Conservation (phyloP, 2,329 filamentous ascomycete species). For the Graphilbum sp. region DNA sequence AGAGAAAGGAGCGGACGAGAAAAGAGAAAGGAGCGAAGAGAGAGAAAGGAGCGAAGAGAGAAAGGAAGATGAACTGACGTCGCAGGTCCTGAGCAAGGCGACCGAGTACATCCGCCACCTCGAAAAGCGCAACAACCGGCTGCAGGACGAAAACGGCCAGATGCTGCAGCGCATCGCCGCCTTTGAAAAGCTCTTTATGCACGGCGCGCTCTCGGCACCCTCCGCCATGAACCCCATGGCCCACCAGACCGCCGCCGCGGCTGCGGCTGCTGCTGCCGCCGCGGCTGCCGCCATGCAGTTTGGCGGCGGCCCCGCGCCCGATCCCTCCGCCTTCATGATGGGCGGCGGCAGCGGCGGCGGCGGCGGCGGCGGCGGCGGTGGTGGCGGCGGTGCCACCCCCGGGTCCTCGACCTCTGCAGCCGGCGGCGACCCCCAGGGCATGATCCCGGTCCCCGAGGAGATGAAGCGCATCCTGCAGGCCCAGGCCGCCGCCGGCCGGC, state of each 20-base stretch:
- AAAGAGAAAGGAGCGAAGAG: no score
- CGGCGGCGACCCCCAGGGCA: constrained; percentile 31
- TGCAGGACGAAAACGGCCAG: constrained; percentile 64
- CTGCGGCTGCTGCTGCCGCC: not conserved
- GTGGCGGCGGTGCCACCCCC: constrained; percentile 25
- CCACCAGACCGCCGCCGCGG: constrained; percentile 19
- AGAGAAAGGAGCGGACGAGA: not conserved
- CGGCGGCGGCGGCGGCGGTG: constrained; percentile 16
- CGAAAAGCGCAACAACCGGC: constrained; percentile 72
- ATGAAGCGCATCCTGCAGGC: constrained; percentile 46
- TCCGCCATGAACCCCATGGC: constrained; percentile 31
- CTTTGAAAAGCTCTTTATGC: constrained; percentile 65
- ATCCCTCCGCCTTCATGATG: constrained; percentile 10
- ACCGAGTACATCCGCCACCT: constrained; percentile 92
- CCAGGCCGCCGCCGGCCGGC: constrained; percentile 36
- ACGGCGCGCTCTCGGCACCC: constrained; percentile 50
- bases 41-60: no score
- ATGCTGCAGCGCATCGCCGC: constrained; percentile 65
- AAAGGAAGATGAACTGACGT: no score
- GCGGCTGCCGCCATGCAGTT: constrained; percentile 31
- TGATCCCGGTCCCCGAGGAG: constrained; percentile 51
- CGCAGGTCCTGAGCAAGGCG: constrained; percentile 75
- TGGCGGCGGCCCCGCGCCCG: constrained; percentile 19
- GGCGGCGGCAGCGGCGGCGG: constrained; percentile 17
- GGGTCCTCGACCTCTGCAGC: no score